Evolutionary conservation across 1,284 basidiomycete species (phyloP).

Genomic region (Fomitopsis pinicola): DNA sequence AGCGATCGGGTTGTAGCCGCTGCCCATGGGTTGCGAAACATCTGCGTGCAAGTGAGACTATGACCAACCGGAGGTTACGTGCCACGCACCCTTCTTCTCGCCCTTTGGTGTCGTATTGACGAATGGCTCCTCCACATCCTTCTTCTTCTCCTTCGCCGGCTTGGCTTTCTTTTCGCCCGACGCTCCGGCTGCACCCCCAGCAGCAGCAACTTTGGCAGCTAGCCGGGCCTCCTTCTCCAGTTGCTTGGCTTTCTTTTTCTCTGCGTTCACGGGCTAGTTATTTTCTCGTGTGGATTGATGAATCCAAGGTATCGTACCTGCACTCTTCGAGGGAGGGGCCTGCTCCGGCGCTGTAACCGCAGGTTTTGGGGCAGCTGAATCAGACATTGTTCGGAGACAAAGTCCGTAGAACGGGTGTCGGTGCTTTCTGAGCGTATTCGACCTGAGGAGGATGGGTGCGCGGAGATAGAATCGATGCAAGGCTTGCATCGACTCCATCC

Average conservation of each 20-base stretch:
- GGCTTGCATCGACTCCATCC: constrained; percentile 20
- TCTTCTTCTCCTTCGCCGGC: constrained; percentile 69
- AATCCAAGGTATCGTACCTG: constrained; percentile 1
- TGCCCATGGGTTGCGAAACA: constrained; percentile 82
- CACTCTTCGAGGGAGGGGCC: constrained; percentile 6
- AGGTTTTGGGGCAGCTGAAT: background rate
- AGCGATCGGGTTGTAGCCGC: constrained; percentile 92
- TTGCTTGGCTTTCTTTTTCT: constrained; percentile 50
- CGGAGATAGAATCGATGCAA: constrained; percentile 23
- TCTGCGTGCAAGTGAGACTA: constrained; percentile 36
- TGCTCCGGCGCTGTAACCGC: constrained; percentile 1
- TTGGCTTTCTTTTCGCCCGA: constrained; percentile 68
- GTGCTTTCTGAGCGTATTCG: background rate
- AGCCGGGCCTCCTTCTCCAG: constrained; percentile 77
- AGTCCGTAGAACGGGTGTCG: background rate
- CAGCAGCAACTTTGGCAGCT: constrained; percentile 62
- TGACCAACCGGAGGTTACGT: background rate
- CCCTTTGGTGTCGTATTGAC: constrained; percentile 86
- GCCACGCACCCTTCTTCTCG: constrained; percentile 77
- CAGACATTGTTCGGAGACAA: constrained; percentile 2
- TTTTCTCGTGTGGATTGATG: background rate
- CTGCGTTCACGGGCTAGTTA: background rate
- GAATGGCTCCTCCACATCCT: constrained; percentile 56
- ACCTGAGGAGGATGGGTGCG: background rate
- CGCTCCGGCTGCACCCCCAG: constrained; percentile 37